These are phyloP conservation scores for Mercurialis annua DNA, from an alignment of 345 rosid genomes.

Conservation along the genomic window DNA sequence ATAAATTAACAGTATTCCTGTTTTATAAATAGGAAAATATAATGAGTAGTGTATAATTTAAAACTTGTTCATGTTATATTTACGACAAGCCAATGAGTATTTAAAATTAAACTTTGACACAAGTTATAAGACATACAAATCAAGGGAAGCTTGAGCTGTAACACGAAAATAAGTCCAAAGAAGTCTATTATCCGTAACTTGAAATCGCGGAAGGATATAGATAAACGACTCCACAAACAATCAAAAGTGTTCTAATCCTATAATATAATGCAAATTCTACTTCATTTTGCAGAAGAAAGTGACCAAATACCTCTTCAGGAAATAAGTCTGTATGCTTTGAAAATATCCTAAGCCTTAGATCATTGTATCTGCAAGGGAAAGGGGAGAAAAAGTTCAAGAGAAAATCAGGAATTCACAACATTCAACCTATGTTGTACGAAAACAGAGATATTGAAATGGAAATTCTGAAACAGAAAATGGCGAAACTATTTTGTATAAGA, in stretches of 20 bases:
- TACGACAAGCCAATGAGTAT: no score
- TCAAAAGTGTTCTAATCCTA: neutral
- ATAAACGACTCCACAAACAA: neutral
- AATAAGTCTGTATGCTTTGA: conserved; percentile 81
- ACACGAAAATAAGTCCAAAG: neutral
- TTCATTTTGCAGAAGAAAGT: conserved; percentile 3
- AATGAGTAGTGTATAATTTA: no score
- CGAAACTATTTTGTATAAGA: no score
- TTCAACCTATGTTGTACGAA: neutral
- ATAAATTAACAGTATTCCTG: no score
- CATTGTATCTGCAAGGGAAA: conserved; percentile 63
- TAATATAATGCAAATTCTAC: neutral
- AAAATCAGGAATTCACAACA: conserved; percentile 8
- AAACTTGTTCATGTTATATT: no score
- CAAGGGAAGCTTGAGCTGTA: no score
- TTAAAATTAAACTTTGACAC: no score
- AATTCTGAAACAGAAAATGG: no score
- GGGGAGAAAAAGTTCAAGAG: no score
- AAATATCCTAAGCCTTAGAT: conserved; percentile 73
- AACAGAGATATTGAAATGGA: no score
- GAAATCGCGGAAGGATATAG: neutral
- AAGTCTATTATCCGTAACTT: neutral
- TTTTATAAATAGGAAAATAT: no score
- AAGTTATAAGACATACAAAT: no score
- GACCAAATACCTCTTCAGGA: conserved; percentile 71